Base-by-base conservation (phyloP, 2,329 filamentous ascomycete genomes). In the Clonostachys sp. region DNA sequence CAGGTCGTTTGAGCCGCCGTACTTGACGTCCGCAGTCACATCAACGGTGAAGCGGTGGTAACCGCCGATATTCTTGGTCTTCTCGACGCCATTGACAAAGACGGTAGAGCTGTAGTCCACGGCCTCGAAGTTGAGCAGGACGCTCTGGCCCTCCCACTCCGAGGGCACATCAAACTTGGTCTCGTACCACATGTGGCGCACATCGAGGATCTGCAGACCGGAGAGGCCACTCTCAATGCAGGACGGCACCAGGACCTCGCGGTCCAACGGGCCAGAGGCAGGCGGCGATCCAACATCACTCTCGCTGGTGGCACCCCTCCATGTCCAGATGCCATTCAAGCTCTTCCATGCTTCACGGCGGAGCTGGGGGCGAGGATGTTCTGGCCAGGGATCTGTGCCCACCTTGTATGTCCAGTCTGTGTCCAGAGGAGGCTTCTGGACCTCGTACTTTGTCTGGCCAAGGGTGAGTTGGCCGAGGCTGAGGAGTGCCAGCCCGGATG, bases 31-130 rank as follows among this genome's bases (percentile, higher is more conserved):
- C 42, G 72, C 57, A 0, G 83, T 84, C 16, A 81, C 67, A 55
- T 87, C 82, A 17, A 85, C 52, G 2, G 70, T 75, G 56, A 86
- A 86, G 24, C 75, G 71, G 55, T 76, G 82, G 55, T 85, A 86
- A 0, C 83, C 83, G 20, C 83, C 83, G 2, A 72, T 66, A 51
- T 86, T 71, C 45, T 71, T 73, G 1, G 71, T 75, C 5, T 74
- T 75, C 17, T 74, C 51, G 20, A 72, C 55, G 4, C 77, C 76
- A 52, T 84, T 84, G 53, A 86, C 65, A 49, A 77, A 84, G 1
- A 86, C 75, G 0, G 72, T 76, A 7, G 74, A 68, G 53, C 80
- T 69, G 48, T 80, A 81, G 55, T 82, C 78, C 33, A 81, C 78
- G 6, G 78, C 78, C 51, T 80, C 78, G 47, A 82, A 81, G 54